A percentile compares a stretch with the other conserved stretches of the same genome.
Evolutionary conservation across 2,329 filamentous ascomycete species (phyloP).

Genomic region (Phaeosphaeriaceae sp.): DNA sequence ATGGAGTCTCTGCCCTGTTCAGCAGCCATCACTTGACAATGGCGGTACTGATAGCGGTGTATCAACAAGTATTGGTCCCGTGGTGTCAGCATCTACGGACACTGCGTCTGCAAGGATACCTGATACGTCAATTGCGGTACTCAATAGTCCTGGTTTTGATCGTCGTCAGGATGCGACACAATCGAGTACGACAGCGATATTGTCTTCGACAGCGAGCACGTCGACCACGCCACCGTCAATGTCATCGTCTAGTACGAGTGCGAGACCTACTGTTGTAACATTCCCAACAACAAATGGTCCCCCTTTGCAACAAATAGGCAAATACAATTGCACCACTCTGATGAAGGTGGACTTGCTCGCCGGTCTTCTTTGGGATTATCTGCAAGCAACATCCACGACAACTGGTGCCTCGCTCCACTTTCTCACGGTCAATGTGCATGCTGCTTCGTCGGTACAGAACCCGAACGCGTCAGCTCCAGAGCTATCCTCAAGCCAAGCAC

Average conservation of each 20-base stretch:
- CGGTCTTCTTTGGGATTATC: slow-evolving; percentile 60
- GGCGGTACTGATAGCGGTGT: slow-evolving; percentile 9
- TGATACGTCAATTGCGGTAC: slow-evolving; percentile 15
- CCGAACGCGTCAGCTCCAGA: slow-evolving; percentile 53
- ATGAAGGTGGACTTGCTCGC: slow-evolving; percentile 62
- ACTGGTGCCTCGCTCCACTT: slow-evolving; percentile 63
- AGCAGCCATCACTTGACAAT: slow-evolving; percentile 50
- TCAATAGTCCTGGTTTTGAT: slow-evolving; percentile 7
- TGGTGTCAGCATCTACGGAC: slow-evolving; percentile 22
- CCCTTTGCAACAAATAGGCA: slow-evolving; percentile 58
- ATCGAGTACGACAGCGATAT: slow-evolving; percentile 5
- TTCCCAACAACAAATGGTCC: slow-evolving; percentile 29
- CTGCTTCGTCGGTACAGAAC: slow-evolving; percentile 49
- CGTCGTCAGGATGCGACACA: slow-evolving; percentile 19
- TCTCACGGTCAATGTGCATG: slow-evolving; percentile 68
- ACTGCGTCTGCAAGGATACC: slow-evolving; percentile 25
- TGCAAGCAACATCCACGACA: slow-evolving; percentile 61
- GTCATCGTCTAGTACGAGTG: slow-evolving; percentile 14
- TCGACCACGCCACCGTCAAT: slow-evolving; percentile 3
- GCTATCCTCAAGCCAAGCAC: slow-evolving; percentile 54
- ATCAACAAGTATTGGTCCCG: slow-evolving; percentile 20
- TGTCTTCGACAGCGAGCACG: slow-evolving; percentile 2
- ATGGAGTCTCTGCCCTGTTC: slow-evolving; percentile 70
- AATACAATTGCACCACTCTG: slow-evolving; percentile 60
- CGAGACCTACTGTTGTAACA: slow-evolving; percentile 22